These are phyloP conservation scores for Pyrenopolyporus hunteri DNA, from an alignment of 495 filamentous ascomycete genomes.

Conservation along the genomic window DNA sequence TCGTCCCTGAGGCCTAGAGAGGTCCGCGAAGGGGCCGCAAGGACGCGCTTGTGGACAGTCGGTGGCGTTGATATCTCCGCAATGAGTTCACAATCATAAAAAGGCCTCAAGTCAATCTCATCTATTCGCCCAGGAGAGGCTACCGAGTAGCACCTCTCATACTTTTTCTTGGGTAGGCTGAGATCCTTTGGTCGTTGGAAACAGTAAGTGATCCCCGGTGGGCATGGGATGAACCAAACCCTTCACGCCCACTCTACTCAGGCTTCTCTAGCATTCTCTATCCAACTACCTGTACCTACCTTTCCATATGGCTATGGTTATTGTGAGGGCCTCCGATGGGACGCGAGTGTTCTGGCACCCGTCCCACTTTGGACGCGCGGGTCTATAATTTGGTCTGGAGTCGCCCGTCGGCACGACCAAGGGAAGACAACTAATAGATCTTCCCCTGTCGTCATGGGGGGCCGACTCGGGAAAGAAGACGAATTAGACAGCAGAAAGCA, in stretches of 20 bases:
- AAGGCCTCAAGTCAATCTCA: neutral
- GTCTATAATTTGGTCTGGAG: neutral
- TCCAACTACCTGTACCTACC: neutral
- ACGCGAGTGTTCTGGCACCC: conserved; percentile 1
- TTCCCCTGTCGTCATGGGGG: neutral
- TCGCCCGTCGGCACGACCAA: neutral
- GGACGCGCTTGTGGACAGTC: conserved; percentile 18
- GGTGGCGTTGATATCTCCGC: conserved; percentile 14
- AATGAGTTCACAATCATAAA: conserved; percentile 12
- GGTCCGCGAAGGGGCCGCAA: conserved; percentile 18
- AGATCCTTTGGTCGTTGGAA: neutral
- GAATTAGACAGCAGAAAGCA: neutral
- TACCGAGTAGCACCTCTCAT: conserved; percentile 2
- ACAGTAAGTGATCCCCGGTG: neutral
- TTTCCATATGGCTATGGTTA: neutral
- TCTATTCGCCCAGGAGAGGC: neutral
- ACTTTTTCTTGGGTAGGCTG: neutral
- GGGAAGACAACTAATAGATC: neutral
- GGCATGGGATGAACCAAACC: neutral
- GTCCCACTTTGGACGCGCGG: conserved; percentile 7
- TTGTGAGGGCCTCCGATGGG: neutral
- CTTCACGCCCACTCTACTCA: neutral
- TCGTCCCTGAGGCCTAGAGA: conserved; percentile 13
- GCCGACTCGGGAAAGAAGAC: neutral
- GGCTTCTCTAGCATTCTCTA: neutral